Percentiles rank a stretch among this genome's conserved stretches.
Evolutionary conservation across 1,284 basidiomycete genomes (phyloP).

Genomic region (Ustilago shanxiensis): DNA sequence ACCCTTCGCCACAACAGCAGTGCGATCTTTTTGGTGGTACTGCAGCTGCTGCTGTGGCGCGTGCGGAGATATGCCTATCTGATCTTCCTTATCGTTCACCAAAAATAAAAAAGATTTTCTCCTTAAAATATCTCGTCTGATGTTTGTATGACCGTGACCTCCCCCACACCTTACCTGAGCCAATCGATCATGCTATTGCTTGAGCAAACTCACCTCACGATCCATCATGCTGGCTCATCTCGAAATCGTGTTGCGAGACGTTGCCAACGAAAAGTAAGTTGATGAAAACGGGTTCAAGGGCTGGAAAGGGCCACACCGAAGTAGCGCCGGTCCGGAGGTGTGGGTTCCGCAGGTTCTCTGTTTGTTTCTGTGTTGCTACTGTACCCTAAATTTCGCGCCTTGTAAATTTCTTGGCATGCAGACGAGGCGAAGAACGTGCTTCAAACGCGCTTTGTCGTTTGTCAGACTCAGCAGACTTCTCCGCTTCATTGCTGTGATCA

Average conservation of each 20-base stretch:
- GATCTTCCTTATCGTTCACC: slow-evolving; percentile 11
- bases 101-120: slow-evolving; percentile 9
- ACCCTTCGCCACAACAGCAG: background rate
- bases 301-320: too few relatives aligned
- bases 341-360: too few relatives aligned
- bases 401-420: slow-evolving; percentile 16
- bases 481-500: background rate
- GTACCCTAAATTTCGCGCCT: background rate
- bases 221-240: too few relatives aligned
- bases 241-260: too few relatives aligned
- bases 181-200: background rate
- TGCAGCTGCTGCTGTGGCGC: background rate
- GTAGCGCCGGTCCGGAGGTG: too few relatives aligned
- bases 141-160: background rate
- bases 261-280: too few relatives aligned
- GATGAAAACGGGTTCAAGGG: too few relatives aligned
- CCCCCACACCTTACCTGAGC: background rate
- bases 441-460: background rate
- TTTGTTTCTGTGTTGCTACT: too few relatives aligned
- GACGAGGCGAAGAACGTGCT: slow-evolving; percentile 3
- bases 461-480: background rate
- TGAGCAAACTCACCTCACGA: background rate
- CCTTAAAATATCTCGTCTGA: background rate
- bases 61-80: slow-evolving; percentile 3
- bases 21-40: background rate